Conservation (phyloP, 441 rosid genomes). For the Pelargonium myrrhifolium region DNA sequence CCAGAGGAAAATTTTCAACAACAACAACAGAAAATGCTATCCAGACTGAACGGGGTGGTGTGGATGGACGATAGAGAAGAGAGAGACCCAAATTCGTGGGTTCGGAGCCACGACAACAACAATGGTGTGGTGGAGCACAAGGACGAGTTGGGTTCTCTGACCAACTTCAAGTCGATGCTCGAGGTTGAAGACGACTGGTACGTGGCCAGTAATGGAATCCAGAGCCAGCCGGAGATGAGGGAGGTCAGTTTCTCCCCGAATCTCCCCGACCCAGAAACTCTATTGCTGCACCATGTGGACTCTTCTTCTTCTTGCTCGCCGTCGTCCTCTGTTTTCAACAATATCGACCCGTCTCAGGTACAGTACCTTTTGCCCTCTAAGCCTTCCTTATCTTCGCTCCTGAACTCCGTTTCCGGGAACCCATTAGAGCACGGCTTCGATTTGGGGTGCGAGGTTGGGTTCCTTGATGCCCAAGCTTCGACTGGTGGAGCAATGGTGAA, state of each 20-base stretch:
- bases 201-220: conserved; percentile 19
- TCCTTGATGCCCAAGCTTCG: conserved; percentile 32
- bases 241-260: conserved; percentile 39
- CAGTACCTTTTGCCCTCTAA: conserved; percentile 43
- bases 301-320: conserved; percentile 52
- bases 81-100: conserved; percentile 28
- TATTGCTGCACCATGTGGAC: conserved; percentile 40
- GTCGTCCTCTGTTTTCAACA: conserved; percentile 49
- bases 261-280: conserved; percentile 40
- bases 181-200: conserved; percentile 55
- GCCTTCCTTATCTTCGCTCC: conserved; percentile 31
- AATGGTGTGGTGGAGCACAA: conserved; percentile 21
- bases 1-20: neutral
- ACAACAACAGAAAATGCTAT: conserved; percentile 26
- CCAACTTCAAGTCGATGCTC: conserved; percentile 33
- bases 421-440: conserved; percentile 45
- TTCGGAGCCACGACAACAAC: conserved; percentile 22
- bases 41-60: conserved; percentile 28
- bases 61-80: conserved; percentile 39
- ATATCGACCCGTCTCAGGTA: conserved; percentile 50
- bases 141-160: conserved; percentile 38
- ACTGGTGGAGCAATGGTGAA: conserved; percentile 29
- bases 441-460: conserved; percentile 22
- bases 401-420: conserved; percentile 37
- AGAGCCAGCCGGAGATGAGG: conserved; percentile 34